phyloP scores from a whole-genome alignment of 2,329 filamentous ascomycete species.

The Coniochaeta pulveracea region DNA sequence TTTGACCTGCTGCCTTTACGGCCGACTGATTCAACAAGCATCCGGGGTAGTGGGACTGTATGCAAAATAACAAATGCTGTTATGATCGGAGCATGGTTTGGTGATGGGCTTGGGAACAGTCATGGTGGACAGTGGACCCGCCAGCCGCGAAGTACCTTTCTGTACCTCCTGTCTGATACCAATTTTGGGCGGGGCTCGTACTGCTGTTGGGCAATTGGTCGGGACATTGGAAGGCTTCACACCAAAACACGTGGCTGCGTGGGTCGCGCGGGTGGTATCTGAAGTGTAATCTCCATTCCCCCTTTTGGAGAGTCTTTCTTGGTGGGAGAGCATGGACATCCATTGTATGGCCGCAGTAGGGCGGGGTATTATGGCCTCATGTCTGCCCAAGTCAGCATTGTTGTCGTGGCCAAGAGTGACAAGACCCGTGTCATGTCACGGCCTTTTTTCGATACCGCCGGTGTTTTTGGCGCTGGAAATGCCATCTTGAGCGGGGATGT shows the following conservation, averaged over 20 bases:
- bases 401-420: too few species aligned
- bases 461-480: too few species aligned
- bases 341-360: too few species aligned
- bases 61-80: too few species aligned
- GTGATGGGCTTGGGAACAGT: not conserved
- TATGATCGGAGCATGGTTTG: not conserved
- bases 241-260: slow-evolving; percentile 3
- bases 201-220: slow-evolving; percentile 1
- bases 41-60: too few species aligned
- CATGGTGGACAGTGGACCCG: not conserved
- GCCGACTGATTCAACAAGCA: slow-evolving; percentile 3
- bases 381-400: too few species aligned
- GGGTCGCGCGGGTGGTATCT: not conserved
- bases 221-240: not conserved
- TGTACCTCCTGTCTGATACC: too few species aligned
- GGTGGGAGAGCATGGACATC: too few species aligned
- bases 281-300: slow-evolving; percentile 1
- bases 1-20: slow-evolving; percentile 2
- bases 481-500: too few species aligned
- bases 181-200: not conserved
- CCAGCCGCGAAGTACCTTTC: slow-evolving; percentile 1
- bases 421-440: too few species aligned
- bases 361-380: too few species aligned
- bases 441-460: too few species aligned
- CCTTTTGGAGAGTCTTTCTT: slow-evolving; percentile 2